phyloP scores from a whole-genome alignment of 2,329 filamentous ascomycete genomes.

The Scytalidium sp. region DNA sequence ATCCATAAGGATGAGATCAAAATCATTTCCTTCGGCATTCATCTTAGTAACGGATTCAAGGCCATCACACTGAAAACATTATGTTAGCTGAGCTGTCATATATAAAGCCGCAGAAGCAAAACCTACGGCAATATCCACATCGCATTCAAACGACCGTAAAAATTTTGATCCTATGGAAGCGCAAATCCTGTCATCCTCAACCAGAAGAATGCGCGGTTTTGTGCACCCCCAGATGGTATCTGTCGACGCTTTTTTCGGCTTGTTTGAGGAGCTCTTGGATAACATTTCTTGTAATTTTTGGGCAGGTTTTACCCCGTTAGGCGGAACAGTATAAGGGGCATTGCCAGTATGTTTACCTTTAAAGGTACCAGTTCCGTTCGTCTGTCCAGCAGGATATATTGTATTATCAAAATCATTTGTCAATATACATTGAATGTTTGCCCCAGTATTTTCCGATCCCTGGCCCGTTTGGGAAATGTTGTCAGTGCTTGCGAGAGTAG shows the following conservation, averaged over 20 bases:
- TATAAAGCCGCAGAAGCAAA: background rate
- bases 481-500: conserved; percentile 27
- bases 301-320: conserved; percentile 49
- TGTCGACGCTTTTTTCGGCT: conserved; percentile 28
- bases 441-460: conserved; percentile 44
- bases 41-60: conserved; percentile 90
- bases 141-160: conserved; percentile 61
- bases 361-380: conserved; percentile 91
- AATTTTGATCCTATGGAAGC: conserved; percentile 68
- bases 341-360: conserved; percentile 93
- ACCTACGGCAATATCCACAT: conserved; percentile 64
- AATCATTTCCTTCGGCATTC: conserved; percentile 45
- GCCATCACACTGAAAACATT: conserved; percentile 74
- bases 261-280: conserved; percentile 41
- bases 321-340: conserved; percentile 78
- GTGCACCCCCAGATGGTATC: conserved; percentile 55
- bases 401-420: conserved; percentile 63
- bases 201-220: conserved; percentile 80
- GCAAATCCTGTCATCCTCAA: conserved; percentile 76
- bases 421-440: conserved; percentile 36
- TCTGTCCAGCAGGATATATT: conserved; percentile 91
- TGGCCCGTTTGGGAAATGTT: conserved; percentile 27
- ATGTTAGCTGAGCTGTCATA: conserved; percentile 17
- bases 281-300: conserved; percentile 45
- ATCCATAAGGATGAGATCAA: conserved; percentile 78